These are phyloP conservation scores for Parachaetomium inaequale DNA, from an alignment of 495 filamentous ascomycete genomes.

Conservation along the genomic window DNA sequence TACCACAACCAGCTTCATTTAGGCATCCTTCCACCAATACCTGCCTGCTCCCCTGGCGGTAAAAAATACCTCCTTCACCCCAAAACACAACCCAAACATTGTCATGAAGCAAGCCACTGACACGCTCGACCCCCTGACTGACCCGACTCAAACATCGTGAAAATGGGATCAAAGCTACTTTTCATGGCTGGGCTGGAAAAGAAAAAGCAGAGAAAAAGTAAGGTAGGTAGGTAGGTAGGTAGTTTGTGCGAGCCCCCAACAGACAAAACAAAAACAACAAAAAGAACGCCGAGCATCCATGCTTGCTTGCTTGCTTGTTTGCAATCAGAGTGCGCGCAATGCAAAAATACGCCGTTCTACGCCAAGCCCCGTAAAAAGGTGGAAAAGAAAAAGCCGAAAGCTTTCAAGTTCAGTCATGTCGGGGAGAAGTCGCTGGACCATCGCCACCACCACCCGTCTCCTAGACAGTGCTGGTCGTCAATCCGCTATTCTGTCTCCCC, in stretches of 20 bases:
- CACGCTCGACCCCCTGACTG: not conserved
- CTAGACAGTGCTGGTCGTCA: constrained; percentile 35
- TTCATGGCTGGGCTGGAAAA: not conserved
- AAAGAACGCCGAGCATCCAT: constrained; percentile 21
- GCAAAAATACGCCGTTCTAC: not conserved
- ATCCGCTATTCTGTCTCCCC: constrained; percentile 40
- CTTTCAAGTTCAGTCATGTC: not conserved
- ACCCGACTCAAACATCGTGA: not conserved
- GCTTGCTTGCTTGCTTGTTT: constrained; percentile 11
- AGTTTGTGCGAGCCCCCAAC: too few relatives aligned
- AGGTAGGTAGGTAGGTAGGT: not conserved
- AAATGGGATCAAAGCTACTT: constrained; percentile 1
- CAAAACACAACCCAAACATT: not conserved
- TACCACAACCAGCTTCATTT: not conserved
- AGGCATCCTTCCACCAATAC: not conserved
- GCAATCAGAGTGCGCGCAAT: not conserved
- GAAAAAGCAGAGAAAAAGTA: not conserved
- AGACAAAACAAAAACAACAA: not conserved
- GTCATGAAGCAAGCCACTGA: not conserved
- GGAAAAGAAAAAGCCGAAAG: not conserved
- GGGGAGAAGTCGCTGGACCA: not conserved
- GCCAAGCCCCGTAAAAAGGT: not conserved
- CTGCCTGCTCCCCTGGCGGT: not conserved
- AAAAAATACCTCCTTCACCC: not conserved
- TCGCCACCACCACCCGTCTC: not conserved